A percentile compares a stretch with the other conserved stretches of the same genome.
Evolutionary conservation across 169 alveolate genomes (phyloP).

Genomic region (Eimeria tenella): DNA sequence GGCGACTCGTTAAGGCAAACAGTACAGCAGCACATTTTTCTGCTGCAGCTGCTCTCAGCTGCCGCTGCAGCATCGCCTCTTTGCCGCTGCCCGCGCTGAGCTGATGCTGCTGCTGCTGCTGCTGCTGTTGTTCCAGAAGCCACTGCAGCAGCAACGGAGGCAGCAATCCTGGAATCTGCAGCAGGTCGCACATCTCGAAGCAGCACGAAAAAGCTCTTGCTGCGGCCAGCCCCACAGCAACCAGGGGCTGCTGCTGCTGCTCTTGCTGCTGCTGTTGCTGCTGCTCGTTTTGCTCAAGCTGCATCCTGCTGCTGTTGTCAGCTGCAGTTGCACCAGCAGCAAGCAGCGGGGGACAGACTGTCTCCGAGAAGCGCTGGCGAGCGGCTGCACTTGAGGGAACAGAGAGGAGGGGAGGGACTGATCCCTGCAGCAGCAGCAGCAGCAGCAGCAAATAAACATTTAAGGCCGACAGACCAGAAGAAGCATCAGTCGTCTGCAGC

Average conservation of each 20-base stretch:
- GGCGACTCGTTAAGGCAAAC: slow-evolving; percentile 1
- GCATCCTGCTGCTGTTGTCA: slow-evolving; percentile 11
- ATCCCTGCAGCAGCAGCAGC: slow-evolving; percentile 54
- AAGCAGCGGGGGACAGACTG: slow-evolving; percentile 9
- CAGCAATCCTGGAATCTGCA: slow-evolving; percentile 31
- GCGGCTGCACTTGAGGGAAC: slow-evolving; percentile 28
- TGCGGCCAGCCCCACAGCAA: background rate
- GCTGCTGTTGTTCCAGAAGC: slow-evolving; percentile 65
- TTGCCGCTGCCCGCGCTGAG: background rate
- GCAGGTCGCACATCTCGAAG: background rate
- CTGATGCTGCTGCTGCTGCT: slow-evolving; percentile 42
- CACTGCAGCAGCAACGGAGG: slow-evolving; percentile 58
- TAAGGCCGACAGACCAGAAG: too few species aligned
- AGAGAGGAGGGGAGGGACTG: slow-evolving; percentile 52
- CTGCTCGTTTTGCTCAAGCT: background rate
- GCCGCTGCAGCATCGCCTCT: slow-evolving; percentile 1
- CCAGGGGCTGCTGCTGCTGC: slow-evolving; percentile 8
- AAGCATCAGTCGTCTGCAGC: background rate
- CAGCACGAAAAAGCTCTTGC: slow-evolving; percentile 54
- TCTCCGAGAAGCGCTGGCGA: slow-evolving; percentile 1
- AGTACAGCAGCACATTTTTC: background rate
- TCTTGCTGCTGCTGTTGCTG: slow-evolving; percentile 16
- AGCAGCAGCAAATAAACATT: background rate
- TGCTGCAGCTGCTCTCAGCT: background rate
- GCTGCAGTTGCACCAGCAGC: slow-evolving; percentile 53